A percentile compares a stretch with the other conserved stretches of the same genome.
These are phyloP conservation scores for Haberlea rhodopensis DNA, from an alignment of 257 asterid species.

Conservation along the genomic window DNA sequence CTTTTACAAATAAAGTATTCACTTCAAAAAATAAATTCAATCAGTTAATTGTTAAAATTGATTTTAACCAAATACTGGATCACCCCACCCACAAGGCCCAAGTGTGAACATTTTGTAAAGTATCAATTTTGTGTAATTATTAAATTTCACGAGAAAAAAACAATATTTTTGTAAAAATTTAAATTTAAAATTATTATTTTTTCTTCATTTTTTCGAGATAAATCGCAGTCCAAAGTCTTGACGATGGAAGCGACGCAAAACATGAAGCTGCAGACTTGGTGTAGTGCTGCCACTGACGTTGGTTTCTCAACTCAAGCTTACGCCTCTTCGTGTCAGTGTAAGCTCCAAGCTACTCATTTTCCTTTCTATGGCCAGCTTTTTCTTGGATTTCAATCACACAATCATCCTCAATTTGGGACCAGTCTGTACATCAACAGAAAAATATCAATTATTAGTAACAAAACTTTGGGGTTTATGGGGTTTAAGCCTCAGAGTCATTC, in stretches of 20 bases:
- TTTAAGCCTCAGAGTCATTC: conserved; percentile 49
- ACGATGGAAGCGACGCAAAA: background rate
- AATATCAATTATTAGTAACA: conserved; percentile 17
- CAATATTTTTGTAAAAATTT: too few relatives aligned
- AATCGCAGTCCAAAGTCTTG: background rate
- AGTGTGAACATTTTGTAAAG: too few relatives aligned
- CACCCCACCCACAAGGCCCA: too few relatives aligned
- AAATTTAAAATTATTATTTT: too few relatives aligned
- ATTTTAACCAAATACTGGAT: too few relatives aligned
- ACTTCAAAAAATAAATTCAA: too few relatives aligned
- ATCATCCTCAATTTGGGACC: conserved; percentile 8
- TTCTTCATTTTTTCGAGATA: too few relatives aligned
- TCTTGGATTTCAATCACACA: conserved; percentile 39
- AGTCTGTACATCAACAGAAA: conserved; percentile 24
- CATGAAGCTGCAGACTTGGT: conserved; percentile 33
- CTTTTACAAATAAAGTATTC: too few relatives aligned
- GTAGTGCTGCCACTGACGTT: conserved; percentile 29
- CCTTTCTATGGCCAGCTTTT: conserved; percentile 36
- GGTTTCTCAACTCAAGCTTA: conserved; percentile 32
- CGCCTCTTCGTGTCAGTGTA: conserved; percentile 41
- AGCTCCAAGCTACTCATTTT: conserved; percentile 45
- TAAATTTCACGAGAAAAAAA: too few relatives aligned
- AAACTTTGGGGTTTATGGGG: conserved; percentile 45
- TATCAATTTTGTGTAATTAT: too few relatives aligned
- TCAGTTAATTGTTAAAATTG: too few relatives aligned